Evolutionary conservation across 1,284 basidiomycete genomes (phyloP), one percentile per base, ranked within the genome.

Genomic region (Phylloporus sp.): DNA sequence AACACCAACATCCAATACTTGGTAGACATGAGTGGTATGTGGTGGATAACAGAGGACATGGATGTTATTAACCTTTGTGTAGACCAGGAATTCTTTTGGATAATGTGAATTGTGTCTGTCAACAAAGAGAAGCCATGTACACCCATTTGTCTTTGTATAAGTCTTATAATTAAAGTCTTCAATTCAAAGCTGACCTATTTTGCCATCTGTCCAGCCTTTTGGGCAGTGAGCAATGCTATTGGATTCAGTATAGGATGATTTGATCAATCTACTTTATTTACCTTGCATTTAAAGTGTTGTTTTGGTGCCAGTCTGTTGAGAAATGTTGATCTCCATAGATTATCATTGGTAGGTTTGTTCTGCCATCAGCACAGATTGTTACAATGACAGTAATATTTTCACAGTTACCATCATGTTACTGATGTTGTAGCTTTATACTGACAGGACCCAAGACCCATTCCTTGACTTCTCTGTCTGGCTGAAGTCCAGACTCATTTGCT

Each of bases 371-470:
- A 62, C 64, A 66, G 5, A 70, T 69, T 1, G 64, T 62, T 0
- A 64, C 57, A 41, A 70, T 60, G 0, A 69, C 14, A 1, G 65
- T 70, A 17, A 70, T 69, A 1, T 65, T 69, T 27, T 69, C 63
- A 10, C 37, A 4, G 32, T 49, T 61, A 12, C 47, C 56, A 43
- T 45, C 39, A 0, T 19, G 3, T 41, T 66, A 61, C 11, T 66
- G 47, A 59, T 66, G 39, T 37, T 66, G 61, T 5, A 37, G 23
- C 5, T 45, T 23, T 7, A 7, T 11, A 19, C 45, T 20, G 20
- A 20, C 23, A 20, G 45, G 45, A 45, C 45, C 45, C 20, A 45
- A 10, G 7, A 45, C 45, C 19, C 19, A 14, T 23, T 45, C 45
- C 11, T 23, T 45, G 19, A 23, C 19, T 23, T 20, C 45, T 20